Percentiles rank a stretch among this genome's conserved stretches.
Evolutionary conservation across 306 rosid genomes (phyloP).

Genomic region (Lathyrus aphaca): DNA sequence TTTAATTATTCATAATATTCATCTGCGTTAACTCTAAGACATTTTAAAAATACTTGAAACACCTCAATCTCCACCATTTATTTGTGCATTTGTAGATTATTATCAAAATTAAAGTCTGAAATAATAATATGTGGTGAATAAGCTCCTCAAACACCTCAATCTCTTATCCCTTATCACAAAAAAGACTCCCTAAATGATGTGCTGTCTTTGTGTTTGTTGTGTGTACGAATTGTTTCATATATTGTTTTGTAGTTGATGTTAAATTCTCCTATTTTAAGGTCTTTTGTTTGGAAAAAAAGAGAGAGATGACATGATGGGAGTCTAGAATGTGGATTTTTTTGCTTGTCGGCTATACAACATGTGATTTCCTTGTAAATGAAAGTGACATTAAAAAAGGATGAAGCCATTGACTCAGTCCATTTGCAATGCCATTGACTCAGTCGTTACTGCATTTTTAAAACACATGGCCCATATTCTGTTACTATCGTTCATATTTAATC

Average conservation of each 20-base stretch:
- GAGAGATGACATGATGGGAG: background rate
- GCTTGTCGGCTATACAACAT: constrained; percentile 11
- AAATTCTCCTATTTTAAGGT: background rate
- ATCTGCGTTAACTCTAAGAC: no score
- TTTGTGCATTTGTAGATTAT: no score
- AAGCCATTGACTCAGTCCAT: background rate
- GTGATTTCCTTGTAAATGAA: background rate
- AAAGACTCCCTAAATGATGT: background rate
- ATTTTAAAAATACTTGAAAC: no score
- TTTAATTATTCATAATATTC: no score
- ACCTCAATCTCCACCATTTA: no score
- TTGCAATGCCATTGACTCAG: background rate
- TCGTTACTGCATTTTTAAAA: background rate
- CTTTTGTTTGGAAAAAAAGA: background rate
- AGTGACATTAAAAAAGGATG: background rate
- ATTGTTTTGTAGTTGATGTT: background rate
- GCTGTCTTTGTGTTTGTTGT: background rate
- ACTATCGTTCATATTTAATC: background rate
- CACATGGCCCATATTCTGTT: background rate
- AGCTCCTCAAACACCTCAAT: constrained; percentile 3
- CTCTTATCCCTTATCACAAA: constrained; percentile 9
- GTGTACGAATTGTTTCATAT: constrained; percentile 9
- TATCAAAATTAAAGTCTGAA: background rate
- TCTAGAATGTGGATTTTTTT: constrained; percentile 8
- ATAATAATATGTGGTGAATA: background rate